A percentile compares a stretch with the other conserved stretches of the same genome.
phyloP scores from a whole-genome alignment of 371 early-diverging fungal species.

The Saksenaea vasiformis region DNA sequence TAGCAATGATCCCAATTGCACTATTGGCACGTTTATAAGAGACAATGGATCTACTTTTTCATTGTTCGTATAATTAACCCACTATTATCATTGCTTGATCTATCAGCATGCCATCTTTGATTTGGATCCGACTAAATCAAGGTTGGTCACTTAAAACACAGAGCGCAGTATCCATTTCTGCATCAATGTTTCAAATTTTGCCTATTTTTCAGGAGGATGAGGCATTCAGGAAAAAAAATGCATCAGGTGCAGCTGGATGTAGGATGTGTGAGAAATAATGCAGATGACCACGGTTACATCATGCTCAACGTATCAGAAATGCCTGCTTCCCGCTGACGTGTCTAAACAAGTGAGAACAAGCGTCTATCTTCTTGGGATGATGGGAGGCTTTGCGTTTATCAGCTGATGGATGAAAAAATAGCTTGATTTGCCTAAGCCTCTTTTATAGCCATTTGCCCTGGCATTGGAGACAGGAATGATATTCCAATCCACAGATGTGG shows the following conservation, averaged over 20 bases:
- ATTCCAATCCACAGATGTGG: not conserved
- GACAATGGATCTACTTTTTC: constrained; percentile 1
- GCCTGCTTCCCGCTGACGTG: not conserved
- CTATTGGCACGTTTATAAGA: not conserved
- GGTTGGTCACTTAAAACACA: not conserved
- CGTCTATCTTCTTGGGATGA: not conserved
- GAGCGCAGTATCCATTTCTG: not conserved
- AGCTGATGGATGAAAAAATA: not conserved
- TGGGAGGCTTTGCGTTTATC: not conserved
- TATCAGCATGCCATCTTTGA: no score
- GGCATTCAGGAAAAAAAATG: not conserved
- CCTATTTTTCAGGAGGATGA: not conserved
- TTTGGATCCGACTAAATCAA: no score
- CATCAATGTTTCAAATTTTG: not conserved
- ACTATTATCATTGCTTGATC: no score
- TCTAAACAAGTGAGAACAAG: not conserved
- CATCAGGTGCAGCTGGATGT: constrained; percentile 1
- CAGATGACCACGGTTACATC: constrained; percentile 5
- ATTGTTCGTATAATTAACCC: constrained; percentile 1
- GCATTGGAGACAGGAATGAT: not conserved
- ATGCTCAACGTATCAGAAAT: not conserved
- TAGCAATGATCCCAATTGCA: not conserved
- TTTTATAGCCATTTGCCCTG: not conserved
- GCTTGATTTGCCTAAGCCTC: not conserved
- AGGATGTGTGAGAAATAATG: constrained; percentile 3